A percentile compares a stretch with the other conserved stretches of the same genome.
Conservation (phyloP, 345 rosid genomes). For the Moringa oleifera region DNA sequence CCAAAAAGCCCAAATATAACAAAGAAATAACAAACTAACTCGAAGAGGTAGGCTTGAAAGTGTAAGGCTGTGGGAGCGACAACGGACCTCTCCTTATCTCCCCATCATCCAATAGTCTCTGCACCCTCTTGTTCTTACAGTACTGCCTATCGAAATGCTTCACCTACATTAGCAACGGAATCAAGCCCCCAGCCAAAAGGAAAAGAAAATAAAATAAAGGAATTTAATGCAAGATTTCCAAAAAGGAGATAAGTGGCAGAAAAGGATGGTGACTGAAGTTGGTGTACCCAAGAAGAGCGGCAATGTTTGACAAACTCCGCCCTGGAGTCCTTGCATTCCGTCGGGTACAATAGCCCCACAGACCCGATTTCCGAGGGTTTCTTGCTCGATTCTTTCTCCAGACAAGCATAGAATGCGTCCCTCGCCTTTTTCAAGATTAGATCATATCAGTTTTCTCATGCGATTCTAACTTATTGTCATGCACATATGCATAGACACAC, state of each 20-base stretch:
- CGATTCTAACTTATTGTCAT: not conserved
- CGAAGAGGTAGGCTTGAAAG: constrained; percentile 55
- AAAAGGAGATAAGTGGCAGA: too few relatives aligned
- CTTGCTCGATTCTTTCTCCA: constrained; percentile 64
- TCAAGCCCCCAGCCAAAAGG: not conserved
- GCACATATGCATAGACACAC: not conserved
- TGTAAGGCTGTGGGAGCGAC: constrained; percentile 73
- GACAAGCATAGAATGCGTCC: constrained; percentile 67
- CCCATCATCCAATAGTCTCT: constrained; percentile 65
- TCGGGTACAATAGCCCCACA: constrained; percentile 71
- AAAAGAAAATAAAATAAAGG: not conserved
- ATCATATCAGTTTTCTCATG: not conserved
- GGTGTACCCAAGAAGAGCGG: constrained; percentile 70
- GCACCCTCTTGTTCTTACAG: constrained; percentile 62
- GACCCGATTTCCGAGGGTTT: constrained; percentile 69
- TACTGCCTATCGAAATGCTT: constrained; percentile 83
- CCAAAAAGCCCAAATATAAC: not conserved
- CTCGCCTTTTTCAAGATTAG: constrained; percentile 40
- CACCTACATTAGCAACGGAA: constrained; percentile 37
- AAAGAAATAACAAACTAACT: not conserved
- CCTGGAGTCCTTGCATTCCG: constrained; percentile 53
- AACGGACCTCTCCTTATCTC: constrained; percentile 71
- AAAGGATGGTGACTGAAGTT: not conserved
- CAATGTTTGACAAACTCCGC: constrained; percentile 48
- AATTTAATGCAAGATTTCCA: too few relatives aligned